Base-by-base conservation (phyloP, 106 monocot species). In the Vanilla planifolia region DNA sequence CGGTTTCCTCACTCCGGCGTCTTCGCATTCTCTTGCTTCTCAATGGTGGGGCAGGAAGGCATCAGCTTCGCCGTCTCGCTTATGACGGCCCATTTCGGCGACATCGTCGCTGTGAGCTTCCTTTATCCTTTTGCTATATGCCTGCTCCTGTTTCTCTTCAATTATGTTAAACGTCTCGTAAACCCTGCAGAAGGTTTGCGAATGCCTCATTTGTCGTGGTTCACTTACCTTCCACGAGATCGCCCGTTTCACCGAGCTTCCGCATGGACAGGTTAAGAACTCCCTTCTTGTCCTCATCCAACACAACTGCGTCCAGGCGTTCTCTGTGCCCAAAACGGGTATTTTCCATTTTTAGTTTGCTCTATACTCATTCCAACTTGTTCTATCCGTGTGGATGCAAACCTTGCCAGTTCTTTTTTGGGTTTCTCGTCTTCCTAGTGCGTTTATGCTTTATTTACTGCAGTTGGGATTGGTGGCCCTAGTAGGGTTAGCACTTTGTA, bases 241-340 rank as follows among this genome's bases (percentile, higher is more conserved):
- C 17, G 51, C 66, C 37, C 77, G 75, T n/a, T 75, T 65, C 71
- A 73, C 71, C 3, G 63, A 75, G 55, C 67, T 99, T 19, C 29
- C 66, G 2, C 14, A 22, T 8, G 20, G 56, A 5, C 69, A 82
- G 59, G 82, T 83, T 10, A 92, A 85, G 82, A 88, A 88, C 14
- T 82, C 75, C 68, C 82, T 92, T 23, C 84, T 92, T 22, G 80
- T 88, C 25, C 92, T 99, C 42, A 76, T 92, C 66, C 98, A 99
- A 61, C 92, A 99, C 53, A 92, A 92, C 69, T 99, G 92, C 78
- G 82, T 88, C 27, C 92, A 99, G 77, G 82, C 88, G 55, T 99
- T 82, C 71, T 85, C 75, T 15, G 3, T 62, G 28, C 64, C 74
- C 32, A 72, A 52, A 61, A 13, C 45, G 48, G 80, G 88, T 88